phyloP scores from a whole-genome alignment of 225 moss, liverwort and hornwort genomes.

The Thuidium tamariscinum region DNA sequence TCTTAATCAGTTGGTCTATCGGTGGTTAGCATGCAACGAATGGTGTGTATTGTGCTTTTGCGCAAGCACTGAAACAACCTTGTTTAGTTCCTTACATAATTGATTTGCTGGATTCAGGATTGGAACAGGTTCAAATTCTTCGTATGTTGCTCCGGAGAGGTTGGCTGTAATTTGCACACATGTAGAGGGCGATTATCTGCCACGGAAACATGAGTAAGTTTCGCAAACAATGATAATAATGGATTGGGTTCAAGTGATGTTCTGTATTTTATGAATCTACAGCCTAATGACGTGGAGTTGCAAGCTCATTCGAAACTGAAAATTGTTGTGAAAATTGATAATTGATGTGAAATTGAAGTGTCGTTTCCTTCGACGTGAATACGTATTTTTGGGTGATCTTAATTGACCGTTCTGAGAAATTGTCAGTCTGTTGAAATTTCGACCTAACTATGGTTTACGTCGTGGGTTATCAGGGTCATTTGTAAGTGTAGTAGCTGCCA shows the following conservation, averaged over 20 bases:
- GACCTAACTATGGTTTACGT: neutral
- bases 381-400: neutral
- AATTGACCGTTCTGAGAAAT: neutral
- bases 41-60: neutral
- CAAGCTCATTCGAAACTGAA: neutral
- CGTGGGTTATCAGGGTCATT: constrained; percentile 56
- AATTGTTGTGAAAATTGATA: neutral
- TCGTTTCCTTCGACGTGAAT: neutral
- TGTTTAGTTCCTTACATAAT: neutral
- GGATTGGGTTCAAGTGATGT: neutral
- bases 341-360: neutral
- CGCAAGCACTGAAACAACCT: neutral
- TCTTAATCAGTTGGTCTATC: neutral
- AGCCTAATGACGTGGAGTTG: neutral
- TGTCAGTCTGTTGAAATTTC: neutral
- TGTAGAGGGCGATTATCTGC: constrained; percentile 82
- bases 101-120: constrained; percentile 30
- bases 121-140: constrained; percentile 26
- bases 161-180: constrained; percentile 70
- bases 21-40: neutral
- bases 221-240: neutral
- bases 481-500: constrained; percentile 79
- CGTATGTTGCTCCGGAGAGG: constrained; percentile 47
- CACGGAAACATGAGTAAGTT: constrained; percentile 87
- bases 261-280: neutral